Evolutionary conservation across 495 filamentous ascomycete genomes (phyloP), one percentile per base, ranked within the genome.

Genomic region (Tricharina praecox): DNA sequence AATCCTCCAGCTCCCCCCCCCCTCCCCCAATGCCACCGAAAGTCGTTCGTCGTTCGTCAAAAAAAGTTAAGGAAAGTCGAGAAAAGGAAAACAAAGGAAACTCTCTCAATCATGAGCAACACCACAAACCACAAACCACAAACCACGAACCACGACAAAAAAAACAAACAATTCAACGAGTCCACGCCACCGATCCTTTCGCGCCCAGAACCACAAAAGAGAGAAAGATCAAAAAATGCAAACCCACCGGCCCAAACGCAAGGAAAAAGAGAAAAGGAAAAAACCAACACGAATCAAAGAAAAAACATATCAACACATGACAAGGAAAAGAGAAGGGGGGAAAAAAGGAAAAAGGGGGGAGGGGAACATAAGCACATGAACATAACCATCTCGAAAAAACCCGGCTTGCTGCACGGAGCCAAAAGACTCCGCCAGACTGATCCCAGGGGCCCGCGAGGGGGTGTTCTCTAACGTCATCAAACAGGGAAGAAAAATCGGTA

Each of bases 321-420:
- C n/a, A 48, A 48, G 36, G 20, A 37, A 50, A 54, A 54, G 41
- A 54, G 49, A 49, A 55, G 46, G 49, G 45, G 48, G 34, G 47
- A 50, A 55, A 50, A 35, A 49, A 41, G 48, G 23, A 18, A 8
- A 49, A 37, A 41, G 49, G 35, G 34, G 33, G 49, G 23, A 53
- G 28, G 13, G 13, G 13, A 32, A n/a, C 39, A 52, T 30, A 42
- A 49, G 41, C 51, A 54, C 28, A 32, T 32, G 28, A 32, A 32
- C 28, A 13, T 32, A 32, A 32, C 28, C 28, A 13, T n/a, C n/a
- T n/a, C n/a, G n/a, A n/a, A n/a, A n/a, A 5, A 32, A 32, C 28
- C 28, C 28, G 28, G n/a, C n/a, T n/a, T n/a, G n/a, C n/a, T n/a
- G n/a, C n/a, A n/a, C n/a, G n/a, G n/a, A n/a, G n/a, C n/a, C n/a